Evolutionary conservation across 2,329 filamentous ascomycete species (phyloP).

Genomic region (Phialophora tarda): DNA sequence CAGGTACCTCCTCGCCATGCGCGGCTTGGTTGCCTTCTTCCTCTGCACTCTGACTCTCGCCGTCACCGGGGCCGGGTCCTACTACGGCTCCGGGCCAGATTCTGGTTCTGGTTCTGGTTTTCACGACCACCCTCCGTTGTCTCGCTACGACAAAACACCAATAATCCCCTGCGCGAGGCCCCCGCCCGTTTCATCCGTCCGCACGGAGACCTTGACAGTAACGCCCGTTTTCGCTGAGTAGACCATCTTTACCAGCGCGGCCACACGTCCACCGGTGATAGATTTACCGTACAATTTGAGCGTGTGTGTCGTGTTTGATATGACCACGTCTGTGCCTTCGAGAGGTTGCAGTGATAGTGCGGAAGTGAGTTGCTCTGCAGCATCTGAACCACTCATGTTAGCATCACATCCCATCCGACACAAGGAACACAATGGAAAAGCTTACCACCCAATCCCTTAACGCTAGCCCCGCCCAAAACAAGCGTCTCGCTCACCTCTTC

Average conservation of each 20-base stretch:
- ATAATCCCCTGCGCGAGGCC: slow-evolving; percentile 68
- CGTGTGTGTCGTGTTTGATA: slow-evolving; percentile 88
- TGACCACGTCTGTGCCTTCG: slow-evolving; percentile 88
- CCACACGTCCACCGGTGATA: slow-evolving; percentile 85
- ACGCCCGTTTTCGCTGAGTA: slow-evolving; percentile 91
- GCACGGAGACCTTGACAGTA: slow-evolving; percentile 91
- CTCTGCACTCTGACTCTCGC: background rate
- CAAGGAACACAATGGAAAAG: slow-evolving; percentile 37
- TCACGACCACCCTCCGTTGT: background rate
- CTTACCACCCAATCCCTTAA: slow-evolving; percentile 91
- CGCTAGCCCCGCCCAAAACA: slow-evolving; percentile 70
- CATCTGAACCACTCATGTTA: slow-evolving; percentile 64
- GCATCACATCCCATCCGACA: background rate
- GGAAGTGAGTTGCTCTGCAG: slow-evolving; percentile 87
- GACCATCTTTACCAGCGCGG: slow-evolving; percentile 87
- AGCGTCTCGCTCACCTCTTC: slow-evolving; percentile 91
- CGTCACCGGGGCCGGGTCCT: background rate
- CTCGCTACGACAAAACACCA: slow-evolving; percentile 25
- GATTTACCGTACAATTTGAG: slow-evolving; percentile 97
- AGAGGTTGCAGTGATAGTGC: slow-evolving; percentile 88
- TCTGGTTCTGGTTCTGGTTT: background rate
- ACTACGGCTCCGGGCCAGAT: no score
- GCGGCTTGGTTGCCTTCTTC: background rate
- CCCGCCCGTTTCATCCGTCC: slow-evolving; percentile 78
- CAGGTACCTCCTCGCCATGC: background rate